Conservation (phyloP, 805 yeast genomes). For the Candida qinlingensis region DNA sequence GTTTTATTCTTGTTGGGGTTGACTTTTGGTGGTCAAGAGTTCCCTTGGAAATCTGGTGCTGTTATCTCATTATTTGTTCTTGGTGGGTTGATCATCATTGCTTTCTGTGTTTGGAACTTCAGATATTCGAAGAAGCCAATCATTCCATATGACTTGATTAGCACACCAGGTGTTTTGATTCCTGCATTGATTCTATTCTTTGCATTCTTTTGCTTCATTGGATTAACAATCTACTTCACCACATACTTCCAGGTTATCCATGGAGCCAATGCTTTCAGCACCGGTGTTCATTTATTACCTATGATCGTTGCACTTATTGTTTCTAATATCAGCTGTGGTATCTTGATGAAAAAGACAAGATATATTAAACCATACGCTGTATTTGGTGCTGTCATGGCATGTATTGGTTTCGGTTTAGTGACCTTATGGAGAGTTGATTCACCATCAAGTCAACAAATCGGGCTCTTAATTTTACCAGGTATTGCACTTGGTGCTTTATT, state of each 20-base stretch:
- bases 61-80: constrained; percentile 44
- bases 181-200: constrained; percentile 27
- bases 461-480: constrained; percentile 34
- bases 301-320: constrained; percentile 14
- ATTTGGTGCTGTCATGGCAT: constrained; percentile 26
- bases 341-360: constrained; percentile 29
- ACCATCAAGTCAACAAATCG: constrained; percentile 26
- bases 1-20: constrained; percentile 44
- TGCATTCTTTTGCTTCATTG: constrained; percentile 37
- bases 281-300: constrained; percentile 22
- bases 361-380: constrained; percentile 31
- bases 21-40: constrained; percentile 49
- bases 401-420: constrained; percentile 32
- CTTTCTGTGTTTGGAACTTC: constrained; percentile 37
- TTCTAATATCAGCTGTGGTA: constrained; percentile 20
- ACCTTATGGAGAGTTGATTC: constrained; percentile 29
- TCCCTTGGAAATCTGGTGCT: constrained; percentile 51
- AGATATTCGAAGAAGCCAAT: constrained; percentile 40
- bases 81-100: constrained; percentile 34
- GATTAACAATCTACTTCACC: constrained; percentile 30
- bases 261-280: constrained; percentile 22
- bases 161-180: constrained; percentile 30
- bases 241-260: constrained; percentile 47
- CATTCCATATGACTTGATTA: constrained; percentile 38
- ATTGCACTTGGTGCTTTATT: constrained; percentile 30